These are phyloP conservation scores for Helichrysum umbraculigerum DNA, from an alignment of 129 eudicot genomes.

Conservation along the genomic window DNA sequence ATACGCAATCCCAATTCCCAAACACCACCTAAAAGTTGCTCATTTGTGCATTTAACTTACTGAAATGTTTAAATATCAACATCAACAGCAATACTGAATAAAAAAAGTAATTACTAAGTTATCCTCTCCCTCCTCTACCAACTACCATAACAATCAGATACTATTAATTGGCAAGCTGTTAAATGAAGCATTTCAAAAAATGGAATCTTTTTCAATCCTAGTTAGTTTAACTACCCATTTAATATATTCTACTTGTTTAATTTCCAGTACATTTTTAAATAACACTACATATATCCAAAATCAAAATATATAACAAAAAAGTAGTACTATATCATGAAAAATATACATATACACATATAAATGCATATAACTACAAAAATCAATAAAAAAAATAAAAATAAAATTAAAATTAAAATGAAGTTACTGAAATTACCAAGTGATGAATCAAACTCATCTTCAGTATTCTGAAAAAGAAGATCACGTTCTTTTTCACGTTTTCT, in stretches of 20 bases:
- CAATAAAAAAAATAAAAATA: background rate
- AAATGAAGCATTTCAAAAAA: slow-evolving; percentile 6
- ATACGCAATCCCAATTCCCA: background rate
- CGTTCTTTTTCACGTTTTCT: slow-evolving; percentile 76
- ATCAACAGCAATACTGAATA: background rate
- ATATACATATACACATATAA: too few relatives aligned
- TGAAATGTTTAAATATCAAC: background rate
- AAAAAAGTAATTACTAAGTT: background rate
- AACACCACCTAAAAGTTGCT: background rate
- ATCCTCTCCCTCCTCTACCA: slow-evolving; percentile 17
- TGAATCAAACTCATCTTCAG: slow-evolving; percentile 67
- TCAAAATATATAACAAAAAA: background rate
- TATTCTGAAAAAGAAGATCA: slow-evolving; percentile 54
- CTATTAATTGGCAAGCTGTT: slow-evolving; percentile 1
- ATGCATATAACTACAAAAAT: background rate
- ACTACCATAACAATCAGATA: slow-evolving; percentile 7
- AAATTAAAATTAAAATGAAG: background rate
- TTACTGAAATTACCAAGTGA: slow-evolving; percentile 53
- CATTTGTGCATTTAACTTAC: background rate
- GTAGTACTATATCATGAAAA: background rate
- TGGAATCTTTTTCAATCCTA: slow-evolving; percentile 29
- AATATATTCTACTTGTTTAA: background rate
- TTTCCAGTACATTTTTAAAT: background rate
- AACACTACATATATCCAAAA: background rate
- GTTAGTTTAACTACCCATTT: background rate